Conservation (phyloP, 139 green algal genomes). For the Ettlia oleoabundans region DNA sequence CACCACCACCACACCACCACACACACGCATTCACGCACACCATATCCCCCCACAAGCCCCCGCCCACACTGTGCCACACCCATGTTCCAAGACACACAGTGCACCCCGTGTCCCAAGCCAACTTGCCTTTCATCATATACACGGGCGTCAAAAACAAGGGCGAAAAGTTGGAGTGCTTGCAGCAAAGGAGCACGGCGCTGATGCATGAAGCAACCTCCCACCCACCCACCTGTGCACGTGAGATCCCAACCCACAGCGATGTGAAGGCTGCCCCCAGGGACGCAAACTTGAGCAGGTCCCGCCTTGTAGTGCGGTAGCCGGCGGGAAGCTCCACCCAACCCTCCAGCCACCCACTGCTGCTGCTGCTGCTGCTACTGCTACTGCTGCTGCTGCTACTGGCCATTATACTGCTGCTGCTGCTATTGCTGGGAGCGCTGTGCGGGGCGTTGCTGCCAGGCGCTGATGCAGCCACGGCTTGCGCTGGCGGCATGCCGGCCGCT, state of each 20-base stretch:
- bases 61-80: too few relatives aligned
- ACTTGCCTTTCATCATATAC: too few relatives aligned
- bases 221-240: conserved; percentile 53
- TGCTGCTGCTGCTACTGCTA: neutral
- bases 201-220: too few relatives aligned
- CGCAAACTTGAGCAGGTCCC: conserved; percentile 63
- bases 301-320: conserved; percentile 60
- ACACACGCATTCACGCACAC: too few relatives aligned
- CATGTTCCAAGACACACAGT: neutral
- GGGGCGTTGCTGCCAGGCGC: too few relatives aligned
- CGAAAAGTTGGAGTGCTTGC: neutral
- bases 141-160: neutral
- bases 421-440: too few relatives aligned
- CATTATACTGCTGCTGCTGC: neutral
- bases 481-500: too few relatives aligned
- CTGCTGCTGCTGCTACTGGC: neutral
- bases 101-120: neutral
- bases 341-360: conserved; percentile 41
- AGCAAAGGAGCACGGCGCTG: too few relatives aligned
- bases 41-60: too few relatives aligned
- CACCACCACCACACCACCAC: too few relatives aligned
- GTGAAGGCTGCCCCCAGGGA: conserved; percentile 47
- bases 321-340: conserved; percentile 48
- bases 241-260: conserved; percentile 43
- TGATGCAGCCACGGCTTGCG: too few relatives aligned